Evolutionary conservation across 306 rosid species (phyloP).

Genomic region (Glycyrrhiza uralensis): DNA sequence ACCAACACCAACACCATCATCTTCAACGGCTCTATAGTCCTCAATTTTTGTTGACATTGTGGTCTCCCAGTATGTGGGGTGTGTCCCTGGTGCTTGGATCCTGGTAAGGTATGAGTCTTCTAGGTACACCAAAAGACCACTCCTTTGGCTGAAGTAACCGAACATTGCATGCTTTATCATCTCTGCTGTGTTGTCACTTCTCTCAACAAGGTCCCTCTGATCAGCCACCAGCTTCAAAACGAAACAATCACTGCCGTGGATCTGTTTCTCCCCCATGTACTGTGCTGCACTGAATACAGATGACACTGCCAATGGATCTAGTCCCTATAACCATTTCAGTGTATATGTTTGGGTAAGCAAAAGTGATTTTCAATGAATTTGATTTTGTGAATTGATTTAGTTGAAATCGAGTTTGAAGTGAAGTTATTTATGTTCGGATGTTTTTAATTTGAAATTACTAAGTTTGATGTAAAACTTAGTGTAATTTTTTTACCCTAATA

Average conservation of each 20-base stretch:
- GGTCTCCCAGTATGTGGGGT: constrained; percentile 92
- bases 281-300: constrained; percentile 71
- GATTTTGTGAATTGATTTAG: too few relatives aligned
- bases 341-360: too few relatives aligned
- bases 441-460: too few relatives aligned
- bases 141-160: constrained; percentile 88
- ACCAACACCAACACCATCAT: constrained; percentile 77
- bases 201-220: constrained; percentile 62
- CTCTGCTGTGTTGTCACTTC: constrained; percentile 89
- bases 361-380: too few relatives aligned
- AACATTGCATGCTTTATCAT: constrained; percentile 84
- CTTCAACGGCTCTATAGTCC: constrained; percentile 73
- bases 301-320: constrained; percentile 83
- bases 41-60: constrained; percentile 78
- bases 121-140: constrained; percentile 63
- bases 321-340: too few relatives aligned
- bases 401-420: too few relatives aligned
- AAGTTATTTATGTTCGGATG: too few relatives aligned
- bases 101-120: constrained; percentile 90
- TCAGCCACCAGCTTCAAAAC: constrained; percentile 74
- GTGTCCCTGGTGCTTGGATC: constrained; percentile 80
- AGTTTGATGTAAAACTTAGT: too few relatives aligned
- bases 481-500: too few relatives aligned
- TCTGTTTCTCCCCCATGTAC: constrained; percentile 81
- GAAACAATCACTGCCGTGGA: constrained; percentile 66